Evolutionary conservation across 805 yeast species (phyloP), one percentile per base, ranked within the genome.

Genomic region (Pichia cephalocereana): DNA sequence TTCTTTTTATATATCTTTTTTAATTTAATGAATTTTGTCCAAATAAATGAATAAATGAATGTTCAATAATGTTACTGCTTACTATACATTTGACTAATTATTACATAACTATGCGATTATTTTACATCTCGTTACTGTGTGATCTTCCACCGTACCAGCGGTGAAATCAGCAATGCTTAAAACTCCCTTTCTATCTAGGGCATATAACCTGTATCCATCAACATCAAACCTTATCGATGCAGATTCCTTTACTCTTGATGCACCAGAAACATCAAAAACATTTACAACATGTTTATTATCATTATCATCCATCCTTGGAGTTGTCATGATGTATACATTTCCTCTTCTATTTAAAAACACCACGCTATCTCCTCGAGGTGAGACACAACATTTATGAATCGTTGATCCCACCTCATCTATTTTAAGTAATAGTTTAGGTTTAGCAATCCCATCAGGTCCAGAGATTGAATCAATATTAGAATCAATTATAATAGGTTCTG

Each of bases 301-400:
- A 51, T 70, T 71, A 49, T 74, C 75, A 63, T 77, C 73, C 56
- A 77, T 72, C 23, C 74, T 65, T 0, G 85, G 82, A 2, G 86
- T 75, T 12, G 80, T 71, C 64, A 85, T 76, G 38, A 88, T 69
- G 56, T 77, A 87, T 0, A 89, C 81, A 1, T 78, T 70, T 0
- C 98, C 98, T 47, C 79, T 80, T 51, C 86, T 77, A 59, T 85
- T 93, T 19, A 89, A 65, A 55, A 86, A 83, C 3, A 91, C 95
- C 30, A 88, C 72, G 0, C 93, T 83, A 60, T 89, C 95, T 31
- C 93, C 90, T 23, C 96, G 70, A 1, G 96, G 96, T 3, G 95
- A 85, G 0, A 86, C 74, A 23, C 82, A 80, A 48, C 83, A 77
- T 41, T 73, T 71, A 61, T 90, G 95, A 49, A 89, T 84, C 7